Base-by-base conservation (phyloP, 768 basidiomycete genomes). In the Boletus huronensis region DNA sequence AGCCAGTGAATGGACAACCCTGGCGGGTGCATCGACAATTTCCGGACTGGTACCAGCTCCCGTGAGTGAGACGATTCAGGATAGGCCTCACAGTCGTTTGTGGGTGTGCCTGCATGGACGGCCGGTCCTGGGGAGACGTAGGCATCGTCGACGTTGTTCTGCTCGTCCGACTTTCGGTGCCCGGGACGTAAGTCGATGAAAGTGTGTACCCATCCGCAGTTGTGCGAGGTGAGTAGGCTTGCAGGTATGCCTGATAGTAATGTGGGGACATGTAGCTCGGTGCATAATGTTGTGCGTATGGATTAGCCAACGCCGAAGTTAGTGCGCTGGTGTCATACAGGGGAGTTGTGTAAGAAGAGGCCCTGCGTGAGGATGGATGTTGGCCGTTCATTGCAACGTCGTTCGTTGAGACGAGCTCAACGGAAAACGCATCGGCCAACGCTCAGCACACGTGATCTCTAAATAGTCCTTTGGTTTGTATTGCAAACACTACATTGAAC, bases 1-100 rank as follows among this genome's bases (percentile, higher is more conserved):
- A 85, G 32, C 88, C 90, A 36, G 74, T 74, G 62, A 90, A 94
- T 6, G 67, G 61, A 66, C 91, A 94, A n/a, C 77, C 77, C 40
- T 72, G 75, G 60, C 86, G 76, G 8, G 79, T 77, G 66, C 90
- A 92, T 50, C 79, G 78, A 58, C 59, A 67, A 59, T 74, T 78
- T 5, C 90, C 90, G 38, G 82, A 65, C 52, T 83, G 83, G 64
- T 86, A 84, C 84, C 85, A 86, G n/a, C 70, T 58, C 21, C 61
- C 65, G 64, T 62, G 26, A 5, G 61, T 56, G 49, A 62, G 64
- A 26, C 51, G 57, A 29, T 62, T 63, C 32, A 19, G 40, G 43
- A 60, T 53, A n/a, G 58, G 62, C 17, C 55, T 58, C 38, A 44
- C 45, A 14, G 28, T 40, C n/a, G 54, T 34, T 28, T 34, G 55